phyloP scores from a whole-genome alignment of 148 eudicot genomes.

The Fallopia convolvulus region DNA sequence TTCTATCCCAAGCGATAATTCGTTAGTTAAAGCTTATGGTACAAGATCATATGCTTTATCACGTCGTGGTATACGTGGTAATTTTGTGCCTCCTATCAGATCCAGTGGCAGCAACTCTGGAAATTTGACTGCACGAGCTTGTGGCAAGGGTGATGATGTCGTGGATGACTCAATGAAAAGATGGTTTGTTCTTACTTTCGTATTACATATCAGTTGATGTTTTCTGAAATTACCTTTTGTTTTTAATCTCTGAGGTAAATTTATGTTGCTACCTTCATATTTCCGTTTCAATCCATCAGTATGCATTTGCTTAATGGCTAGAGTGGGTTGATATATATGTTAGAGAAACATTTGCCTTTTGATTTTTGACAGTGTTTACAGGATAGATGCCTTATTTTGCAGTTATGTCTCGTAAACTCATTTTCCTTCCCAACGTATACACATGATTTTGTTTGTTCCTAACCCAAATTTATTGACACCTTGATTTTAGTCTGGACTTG shows the following conservation, averaged over 20 bases:
- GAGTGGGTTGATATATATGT: background rate
- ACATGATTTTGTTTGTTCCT: background rate
- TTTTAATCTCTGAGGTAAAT: background rate
- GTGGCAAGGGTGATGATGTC: slow-evolving; percentile 73
- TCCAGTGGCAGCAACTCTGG: slow-evolving; percentile 61
- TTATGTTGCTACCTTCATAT: background rate
- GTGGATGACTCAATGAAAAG: slow-evolving; percentile 77
- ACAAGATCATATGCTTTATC: slow-evolving; percentile 69
- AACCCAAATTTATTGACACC: background rate
- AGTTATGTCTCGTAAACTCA: background rate
- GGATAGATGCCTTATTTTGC: background rate
- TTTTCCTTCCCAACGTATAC: background rate
- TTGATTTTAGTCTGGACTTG: slow-evolving; percentile 66
- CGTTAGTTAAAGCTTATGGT: slow-evolving; percentile 41
- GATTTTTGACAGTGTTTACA: background rate
- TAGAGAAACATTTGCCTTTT: slow-evolving; percentile 2
- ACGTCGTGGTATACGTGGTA: slow-evolving; percentile 97
- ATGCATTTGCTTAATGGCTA: background rate
- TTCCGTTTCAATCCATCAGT: background rate
- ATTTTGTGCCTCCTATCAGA: slow-evolving; percentile 88
- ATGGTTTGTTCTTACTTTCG: slow-evolving; percentile 47
- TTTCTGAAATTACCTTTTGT: background rate
- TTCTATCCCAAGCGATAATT: slow-evolving; percentile 61
- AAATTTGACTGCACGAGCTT: slow-evolving; percentile 52
- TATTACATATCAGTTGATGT: background rate